phyloP scores from a whole-genome alignment of 192 early-diverging fungal genomes.

The Ambispora gerdemannii region DNA sequence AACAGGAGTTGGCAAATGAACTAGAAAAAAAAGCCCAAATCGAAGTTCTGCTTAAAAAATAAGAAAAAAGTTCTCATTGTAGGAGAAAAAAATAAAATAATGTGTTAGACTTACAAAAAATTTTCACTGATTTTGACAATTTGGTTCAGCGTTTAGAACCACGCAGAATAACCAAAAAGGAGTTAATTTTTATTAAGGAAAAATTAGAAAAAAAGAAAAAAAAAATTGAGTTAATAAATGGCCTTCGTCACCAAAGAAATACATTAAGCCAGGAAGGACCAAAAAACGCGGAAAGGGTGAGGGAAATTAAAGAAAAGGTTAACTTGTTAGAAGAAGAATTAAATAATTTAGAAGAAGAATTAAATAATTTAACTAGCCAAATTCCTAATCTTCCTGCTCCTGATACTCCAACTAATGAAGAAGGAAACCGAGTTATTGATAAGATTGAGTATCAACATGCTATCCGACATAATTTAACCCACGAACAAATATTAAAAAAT shows the following conservation, averaged over 20 bases:
- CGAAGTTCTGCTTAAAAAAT: too few relatives aligned
- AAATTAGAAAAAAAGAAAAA: conserved; percentile 1
- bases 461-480: conserved; percentile 19
- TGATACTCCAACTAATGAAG: conserved; percentile 21
- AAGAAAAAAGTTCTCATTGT: too few relatives aligned
- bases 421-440: conserved; percentile 16
- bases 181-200: conserved; percentile 10
- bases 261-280: conserved; percentile 4
- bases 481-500: conserved; percentile 22
- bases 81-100: background rate
- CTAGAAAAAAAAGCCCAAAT: too few relatives aligned
- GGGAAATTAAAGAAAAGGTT: conserved; percentile 1
- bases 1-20: too few relatives aligned
- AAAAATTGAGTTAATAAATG: background rate
- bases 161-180: background rate
- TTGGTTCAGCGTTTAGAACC: conserved; percentile 15
- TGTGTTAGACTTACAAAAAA: conserved; percentile 9
- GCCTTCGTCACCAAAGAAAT: background rate
- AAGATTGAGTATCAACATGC: conserved; percentile 1
- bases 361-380: conserved; percentile 1
- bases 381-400: conserved; percentile 21
- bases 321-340: background rate
- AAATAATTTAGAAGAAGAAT: conserved; percentile 1
- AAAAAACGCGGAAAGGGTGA: conserved; percentile 6
- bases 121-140: conserved; percentile 10